These are phyloP conservation scores for Pleurotus tuber-regium DNA, from an alignment of 768 basidiomycete species.

Conservation along the genomic window DNA sequence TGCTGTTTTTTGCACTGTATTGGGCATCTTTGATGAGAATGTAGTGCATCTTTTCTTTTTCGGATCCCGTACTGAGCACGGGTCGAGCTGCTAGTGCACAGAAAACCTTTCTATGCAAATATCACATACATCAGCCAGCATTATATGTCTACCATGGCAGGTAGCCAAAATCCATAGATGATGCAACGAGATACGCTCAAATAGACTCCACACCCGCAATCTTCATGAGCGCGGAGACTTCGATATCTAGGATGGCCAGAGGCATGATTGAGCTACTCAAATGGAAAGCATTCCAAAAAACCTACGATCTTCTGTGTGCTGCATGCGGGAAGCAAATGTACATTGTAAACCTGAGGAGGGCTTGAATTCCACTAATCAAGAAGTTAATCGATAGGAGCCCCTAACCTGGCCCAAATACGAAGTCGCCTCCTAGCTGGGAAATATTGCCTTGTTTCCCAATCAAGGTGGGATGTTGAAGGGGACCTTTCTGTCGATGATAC, in stretches of 20 bases:
- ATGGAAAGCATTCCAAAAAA: conserved; percentile 16
- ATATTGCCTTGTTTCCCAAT: conserved; percentile 64
- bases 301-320: conserved; percentile 60
- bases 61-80: no score
- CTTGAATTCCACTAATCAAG: background rate
- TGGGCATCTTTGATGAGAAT: no score
- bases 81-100: no score
- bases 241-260: conserved; percentile 36
- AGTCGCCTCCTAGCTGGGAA: conserved; percentile 64
- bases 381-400: background rate
- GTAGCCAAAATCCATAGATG: no score
- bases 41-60: no score
- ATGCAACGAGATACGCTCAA: no score
- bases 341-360: conserved; percentile 38
- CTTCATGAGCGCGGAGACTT: conserved; percentile 47
- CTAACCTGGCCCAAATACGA: conserved; percentile 57
- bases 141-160: no score
- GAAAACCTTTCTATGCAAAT: no score
- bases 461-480: conserved; percentile 39
- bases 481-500: conserved; percentile 26
- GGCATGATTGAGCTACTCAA: background rate
- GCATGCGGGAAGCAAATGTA: conserved; percentile 55
- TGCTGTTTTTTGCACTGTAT: no score
- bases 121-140: no score
- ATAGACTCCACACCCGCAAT: conserved; percentile 36